Conservation (phyloP, 345 rosid genomes). For the Cardamine resedifolia region DNA sequence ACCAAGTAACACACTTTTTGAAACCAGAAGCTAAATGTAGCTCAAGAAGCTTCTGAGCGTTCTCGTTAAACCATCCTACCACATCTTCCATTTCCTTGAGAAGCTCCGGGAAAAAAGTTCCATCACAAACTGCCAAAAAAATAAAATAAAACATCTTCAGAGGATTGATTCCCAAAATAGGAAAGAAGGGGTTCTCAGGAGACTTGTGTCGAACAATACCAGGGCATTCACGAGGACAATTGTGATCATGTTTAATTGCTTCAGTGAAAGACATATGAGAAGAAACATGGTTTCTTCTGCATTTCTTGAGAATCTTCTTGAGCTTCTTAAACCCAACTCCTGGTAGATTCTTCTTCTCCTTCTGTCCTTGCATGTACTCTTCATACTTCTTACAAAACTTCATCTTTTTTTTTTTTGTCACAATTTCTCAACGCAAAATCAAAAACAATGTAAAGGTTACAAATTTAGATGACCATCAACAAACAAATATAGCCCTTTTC, state of each 20-base stretch:
- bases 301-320: constrained; percentile 74
- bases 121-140: constrained; percentile 72
- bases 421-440: background rate
- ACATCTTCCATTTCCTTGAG: constrained; percentile 76
- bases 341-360: constrained; percentile 60
- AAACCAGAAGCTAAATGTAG: constrained; percentile 83
- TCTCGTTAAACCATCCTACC: constrained; percentile 76
- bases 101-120: constrained; percentile 90
- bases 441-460: background rate
- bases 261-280: constrained; percentile 30
- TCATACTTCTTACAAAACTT: constrained; percentile 91
- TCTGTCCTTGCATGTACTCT: constrained; percentile 72
- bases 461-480: constrained; percentile 40
- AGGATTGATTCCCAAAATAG: constrained; percentile 11
- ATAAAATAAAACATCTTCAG: constrained; percentile 24
- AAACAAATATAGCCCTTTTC: constrained; percentile 2
- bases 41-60: constrained; percentile 84
- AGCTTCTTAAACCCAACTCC: constrained; percentile 86
- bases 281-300: constrained; percentile 47
- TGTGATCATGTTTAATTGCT: constrained; percentile 26
- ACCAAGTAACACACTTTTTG: constrained; percentile 64
- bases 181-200: background rate
- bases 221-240: constrained; percentile 61
- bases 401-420: constrained; percentile 37
- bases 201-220: constrained; percentile 41